Evolutionary conservation across 257 asterid genomes (phyloP).

Genomic region (Eustoma russellianum): DNA sequence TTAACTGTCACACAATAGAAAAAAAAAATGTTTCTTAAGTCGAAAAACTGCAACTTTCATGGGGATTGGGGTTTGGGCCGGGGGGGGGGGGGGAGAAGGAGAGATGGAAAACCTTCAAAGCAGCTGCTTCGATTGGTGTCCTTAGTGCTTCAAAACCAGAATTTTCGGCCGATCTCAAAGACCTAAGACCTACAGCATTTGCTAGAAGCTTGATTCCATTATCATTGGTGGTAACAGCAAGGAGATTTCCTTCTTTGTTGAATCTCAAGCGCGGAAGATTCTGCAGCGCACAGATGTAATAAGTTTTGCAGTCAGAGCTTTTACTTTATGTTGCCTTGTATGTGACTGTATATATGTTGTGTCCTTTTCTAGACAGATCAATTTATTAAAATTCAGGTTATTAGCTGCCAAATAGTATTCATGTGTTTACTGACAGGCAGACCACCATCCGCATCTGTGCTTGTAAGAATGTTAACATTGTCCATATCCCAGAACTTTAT

Average conservation of each 20-base stretch:
- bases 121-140: constrained; percentile 73
- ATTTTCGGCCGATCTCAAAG: constrained; percentile 60
- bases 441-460: constrained; percentile 89
- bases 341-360: too few species aligned
- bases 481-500: constrained; percentile 99
- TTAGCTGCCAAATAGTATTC: neutral
- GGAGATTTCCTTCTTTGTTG: constrained; percentile 93
- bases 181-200: constrained; percentile 74
- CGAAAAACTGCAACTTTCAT: neutral
- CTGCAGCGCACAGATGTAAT: constrained; percentile 31
- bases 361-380: too few species aligned
- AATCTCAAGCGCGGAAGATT: constrained; percentile 83
- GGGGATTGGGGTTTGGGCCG: too few species aligned
- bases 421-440: constrained; percentile 54
- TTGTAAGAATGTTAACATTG: constrained; percentile 44
- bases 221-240: constrained; percentile 84
- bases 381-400: too few species aligned
- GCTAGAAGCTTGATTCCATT: constrained; percentile 90
- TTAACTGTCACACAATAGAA: neutral
- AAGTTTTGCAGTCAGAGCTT: too few species aligned
- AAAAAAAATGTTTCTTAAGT: neutral
- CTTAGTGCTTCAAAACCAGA: constrained; percentile 75
- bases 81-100: neutral
- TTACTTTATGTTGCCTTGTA: too few species aligned
- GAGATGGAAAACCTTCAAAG: constrained; percentile 48